Evolutionary conservation across 2,329 filamentous ascomycete species (phyloP), one percentile per base, ranked within the genome.

Genomic region (Apiospora sp.): DNA sequence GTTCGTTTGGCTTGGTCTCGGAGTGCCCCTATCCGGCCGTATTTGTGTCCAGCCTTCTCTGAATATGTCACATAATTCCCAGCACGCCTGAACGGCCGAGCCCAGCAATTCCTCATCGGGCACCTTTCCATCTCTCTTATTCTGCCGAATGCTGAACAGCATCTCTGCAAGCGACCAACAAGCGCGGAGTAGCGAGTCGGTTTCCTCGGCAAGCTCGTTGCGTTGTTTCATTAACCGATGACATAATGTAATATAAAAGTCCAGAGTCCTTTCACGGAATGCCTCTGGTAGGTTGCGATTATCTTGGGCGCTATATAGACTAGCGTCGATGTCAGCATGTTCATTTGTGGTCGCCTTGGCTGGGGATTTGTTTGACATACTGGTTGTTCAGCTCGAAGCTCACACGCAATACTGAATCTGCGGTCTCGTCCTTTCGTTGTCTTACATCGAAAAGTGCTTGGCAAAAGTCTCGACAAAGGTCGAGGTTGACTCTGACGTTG

Each of bases 331-430:
- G 74, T 76, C 67, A 74, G 37, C 68, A 19, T 37, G 19, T n/a
- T 22, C 34, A 19, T 64, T n/a, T 3, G 16, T 41, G 58, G 34
- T n/a, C 34, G 19, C 41, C 10, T 41, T 12, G 8, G n/a, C 7
- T 12, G 12, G 8, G 19, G 8, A 14, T 41, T 30, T 19, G 22
- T 14, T 43, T 27, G 12, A 81, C 88, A 80, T 79, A 91, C 89
- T 98, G 95, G 78, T 97, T 98, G 83, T 97, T 98, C 34, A 98
- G 87, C 83, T 98, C 96, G 80, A 98, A 98, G 83, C 94, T 98
- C 76, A 98, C 95, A 68, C 96, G 89, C 67, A 98, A 84, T 19
- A 98, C 92, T 0, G 95, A 97, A 81, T 98, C 96, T 0, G 93
- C 90, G 1, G 90, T 85, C 78, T 96, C 94, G 75, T 97, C 93